Evolutionary conservation across 1,139 yeast species (phyloP).

Genomic region (Waltiozyma sp.): DNA sequence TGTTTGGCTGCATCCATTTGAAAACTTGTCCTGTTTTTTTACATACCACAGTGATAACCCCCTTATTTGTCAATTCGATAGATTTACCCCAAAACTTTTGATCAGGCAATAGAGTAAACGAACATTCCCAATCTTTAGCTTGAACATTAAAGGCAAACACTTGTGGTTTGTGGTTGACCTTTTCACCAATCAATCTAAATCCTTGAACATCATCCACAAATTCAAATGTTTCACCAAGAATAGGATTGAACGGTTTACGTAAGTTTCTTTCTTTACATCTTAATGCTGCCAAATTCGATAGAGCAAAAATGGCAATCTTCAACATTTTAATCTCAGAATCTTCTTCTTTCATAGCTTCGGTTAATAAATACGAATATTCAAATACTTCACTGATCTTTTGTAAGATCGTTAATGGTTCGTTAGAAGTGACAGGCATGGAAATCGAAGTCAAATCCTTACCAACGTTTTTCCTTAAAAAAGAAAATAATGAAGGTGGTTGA

Average conservation of each 20-base stretch:
- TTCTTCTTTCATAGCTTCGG: constrained; percentile 39
- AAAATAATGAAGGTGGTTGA: constrained; percentile 72
- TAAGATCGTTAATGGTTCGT: constrained; percentile 79
- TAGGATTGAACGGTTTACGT: constrained; percentile 88
- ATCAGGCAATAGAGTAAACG: constrained; percentile 65
- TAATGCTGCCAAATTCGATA: constrained; percentile 58
- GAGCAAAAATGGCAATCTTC: constrained; percentile 73
- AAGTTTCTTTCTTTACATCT: constrained; percentile 65
- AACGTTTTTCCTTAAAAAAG: constrained; percentile 76
- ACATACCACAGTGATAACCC: constrained; percentile 46
- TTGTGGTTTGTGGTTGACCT: constrained; percentile 75
- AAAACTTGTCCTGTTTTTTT: constrained; percentile 58
- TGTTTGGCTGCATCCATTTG: constrained; percentile 75
- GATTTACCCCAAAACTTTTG: constrained; percentile 96
- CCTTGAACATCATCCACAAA: constrained; percentile 70
- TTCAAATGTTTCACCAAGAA: constrained; percentile 81
- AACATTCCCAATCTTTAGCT: constrained; percentile 61
- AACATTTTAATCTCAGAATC: constrained; percentile 50
- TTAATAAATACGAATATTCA: constrained; percentile 63
- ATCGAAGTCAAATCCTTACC: constrained; percentile 83
- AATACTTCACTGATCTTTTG: constrained; percentile 71
- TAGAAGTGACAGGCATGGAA: constrained; percentile 90
- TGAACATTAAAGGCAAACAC: constrained; percentile 75
- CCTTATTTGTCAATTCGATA: constrained; percentile 70
- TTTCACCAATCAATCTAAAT: constrained; percentile 60